Evolutionary conservation across 2,329 filamentous ascomycete genomes (phyloP), one percentile per base, ranked within the genome.

Genomic region (Cercospora zeina): DNA sequence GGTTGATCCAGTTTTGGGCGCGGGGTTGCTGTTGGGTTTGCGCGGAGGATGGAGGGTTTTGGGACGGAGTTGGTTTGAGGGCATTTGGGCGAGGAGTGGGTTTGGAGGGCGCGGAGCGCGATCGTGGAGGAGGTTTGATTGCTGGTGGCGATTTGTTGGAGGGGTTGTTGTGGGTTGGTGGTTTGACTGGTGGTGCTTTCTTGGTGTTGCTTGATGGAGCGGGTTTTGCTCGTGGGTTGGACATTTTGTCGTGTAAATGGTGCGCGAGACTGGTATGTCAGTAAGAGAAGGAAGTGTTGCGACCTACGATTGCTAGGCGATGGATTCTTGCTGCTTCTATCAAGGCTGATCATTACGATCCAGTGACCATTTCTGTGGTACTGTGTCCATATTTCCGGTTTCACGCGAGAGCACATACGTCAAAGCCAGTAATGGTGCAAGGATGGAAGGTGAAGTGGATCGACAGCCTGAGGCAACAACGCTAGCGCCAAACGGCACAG

Each of bases 1-100:
- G 75, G 61, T 76, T 79, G 67, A 82, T 74, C 79, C 79, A 82
- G 68, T 78, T 79, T 70, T 71, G 76, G 4, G 65, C 30, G n/a
- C 49, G 49, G 57, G 56, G 65, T 36, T 21, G 61, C 50, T 36
- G 19, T 56, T 57, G 45, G 55, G 36, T 42, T 57, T 54, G 53
- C 19, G 61, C 10, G 4, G 58, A 31, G n/a, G 58, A 33, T 8
- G 66, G 60, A 8, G 66, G 60, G 13, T 68, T 63, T n/a, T 59
- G 58, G 30, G 65, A 45, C 3, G 67, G 55, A 16, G 55, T 59
- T 4, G 65, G 34, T 58, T 61, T 58, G 58, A 53, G 24, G 59
- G 49, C 37, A 42, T 42, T 34, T 4, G 61, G 37, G 8, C 55
- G 30, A 50, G 62, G 49, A 24, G 49, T 16, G 49, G 49, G 59